phyloP scores from a whole-genome alignment of 2,329 filamentous ascomycete species.

The Colletotrichum sp. region DNA sequence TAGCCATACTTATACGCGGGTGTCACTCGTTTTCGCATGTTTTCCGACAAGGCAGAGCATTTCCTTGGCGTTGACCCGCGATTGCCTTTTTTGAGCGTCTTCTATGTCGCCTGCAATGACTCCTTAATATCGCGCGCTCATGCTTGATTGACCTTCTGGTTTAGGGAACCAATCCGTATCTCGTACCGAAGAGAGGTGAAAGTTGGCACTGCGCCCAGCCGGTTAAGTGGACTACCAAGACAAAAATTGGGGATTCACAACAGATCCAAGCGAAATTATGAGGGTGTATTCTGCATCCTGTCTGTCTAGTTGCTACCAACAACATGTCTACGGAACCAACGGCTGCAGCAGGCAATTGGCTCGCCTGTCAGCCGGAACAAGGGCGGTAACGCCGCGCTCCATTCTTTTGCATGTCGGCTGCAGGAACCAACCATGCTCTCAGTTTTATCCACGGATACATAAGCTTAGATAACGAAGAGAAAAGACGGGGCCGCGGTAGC shows the following conservation, averaged over 20 bases:
- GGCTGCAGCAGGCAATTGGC: background rate
- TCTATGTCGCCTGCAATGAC: background rate
- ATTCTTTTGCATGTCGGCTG: background rate
- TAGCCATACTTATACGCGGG: background rate
- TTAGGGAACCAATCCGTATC: background rate
- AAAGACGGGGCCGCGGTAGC: background rate
- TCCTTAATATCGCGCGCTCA: background rate
- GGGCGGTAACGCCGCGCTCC: background rate
- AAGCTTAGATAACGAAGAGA: background rate
- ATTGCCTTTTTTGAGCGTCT: background rate
- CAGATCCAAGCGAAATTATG: background rate
- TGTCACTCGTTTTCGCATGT: background rate
- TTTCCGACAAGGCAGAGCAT: background rate
- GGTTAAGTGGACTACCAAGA: background rate
- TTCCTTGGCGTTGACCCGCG: background rate
- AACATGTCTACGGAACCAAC: background rate
- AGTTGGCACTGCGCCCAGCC: background rate
- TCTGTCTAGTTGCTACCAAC: background rate
- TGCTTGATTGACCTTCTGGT: background rate
- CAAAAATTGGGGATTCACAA: background rate
- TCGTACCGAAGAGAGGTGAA: background rate
- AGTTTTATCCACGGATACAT: background rate
- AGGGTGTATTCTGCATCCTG: background rate
- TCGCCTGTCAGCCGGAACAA: background rate
- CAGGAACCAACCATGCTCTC: background rate